Base-by-base conservation (phyloP, 169 alveolate species). In the Babesia microti region DNA sequence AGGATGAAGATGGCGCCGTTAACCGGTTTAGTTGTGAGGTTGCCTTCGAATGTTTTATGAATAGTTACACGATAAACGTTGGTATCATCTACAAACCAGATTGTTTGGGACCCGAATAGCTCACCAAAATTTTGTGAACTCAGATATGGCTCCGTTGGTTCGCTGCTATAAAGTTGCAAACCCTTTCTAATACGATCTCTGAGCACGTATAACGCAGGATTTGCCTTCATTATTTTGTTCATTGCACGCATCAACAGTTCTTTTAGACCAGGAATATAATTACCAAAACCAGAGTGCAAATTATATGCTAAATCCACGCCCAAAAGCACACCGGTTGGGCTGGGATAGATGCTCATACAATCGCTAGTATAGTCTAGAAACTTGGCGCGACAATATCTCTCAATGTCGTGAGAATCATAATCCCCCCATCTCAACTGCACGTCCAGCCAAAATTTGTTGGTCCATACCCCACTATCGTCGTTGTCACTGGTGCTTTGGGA, bases 381-480 rank as follows among this genome's bases (percentile, higher is more conserved):
- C 81, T 95, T 95, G 19, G 98, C 97, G 32, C 99, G 88, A 43
- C 97, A 89, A 72, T 97, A 97, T 41, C 99, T 84, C 78, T 97
- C 99, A 41, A 95, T 94, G 73, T 95, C 99, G 73, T 97, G 99
- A 37, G 97, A 89, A 75, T 97, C 99, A 68, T 94, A 97, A 78
- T 97, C 99, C 17, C 99, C 99, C 99, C 99, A 97, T 32, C 99
- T 86, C 44, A 97, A 83, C 83, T 97, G 97, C 21, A 97, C 95
- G 72, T 97, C 99, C 24, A 97, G 73, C 99, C 99, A 93, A 72
- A 79, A 92, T 78, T 86, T 92, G 40, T 78, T 81, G 11, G 91
- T 56, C 12, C 85, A 75, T 12, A 74, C 63, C 4, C 78, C 83
- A 45, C 4, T 9, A 30, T 9, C 3, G 48, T 33, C 44, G 27